Evolutionary conservation across 148 eudicot genomes (phyloP).

Genomic region (Rhododendron ovatum): DNA sequence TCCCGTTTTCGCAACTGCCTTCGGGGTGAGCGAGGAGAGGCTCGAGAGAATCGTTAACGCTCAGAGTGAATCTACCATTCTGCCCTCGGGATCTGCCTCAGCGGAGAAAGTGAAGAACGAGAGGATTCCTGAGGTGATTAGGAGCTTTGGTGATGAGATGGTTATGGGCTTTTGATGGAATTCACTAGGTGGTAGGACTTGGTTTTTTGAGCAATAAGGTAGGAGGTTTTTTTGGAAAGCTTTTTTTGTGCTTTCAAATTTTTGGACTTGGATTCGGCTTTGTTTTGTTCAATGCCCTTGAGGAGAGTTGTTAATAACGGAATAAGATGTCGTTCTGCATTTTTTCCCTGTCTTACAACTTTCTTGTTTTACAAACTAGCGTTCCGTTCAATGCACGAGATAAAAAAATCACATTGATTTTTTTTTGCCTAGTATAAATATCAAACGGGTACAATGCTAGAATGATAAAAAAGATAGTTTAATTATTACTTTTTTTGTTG

Average conservation of each 20-base stretch:
- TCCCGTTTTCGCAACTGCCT: slow-evolving; percentile 66
- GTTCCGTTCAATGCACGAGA: too few species aligned
- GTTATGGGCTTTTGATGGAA: slow-evolving; percentile 20
- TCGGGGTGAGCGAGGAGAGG: slow-evolving; percentile 55
- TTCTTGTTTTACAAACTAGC: background rate
- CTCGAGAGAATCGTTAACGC: slow-evolving; percentile 34
- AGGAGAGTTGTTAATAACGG: background rate
- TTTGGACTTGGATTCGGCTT: background rate
- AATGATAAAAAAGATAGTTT: too few species aligned
- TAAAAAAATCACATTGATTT: too few species aligned
- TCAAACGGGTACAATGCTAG: too few species aligned
- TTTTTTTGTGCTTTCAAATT: background rate
- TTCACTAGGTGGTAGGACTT: background rate
- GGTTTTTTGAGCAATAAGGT: background rate
- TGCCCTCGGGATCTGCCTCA: slow-evolving; percentile 55
- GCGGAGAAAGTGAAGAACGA: slow-evolving; percentile 7
- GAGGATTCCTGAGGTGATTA: slow-evolving; percentile 11
- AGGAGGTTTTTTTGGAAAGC: background rate
- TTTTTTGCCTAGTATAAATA: too few species aligned
- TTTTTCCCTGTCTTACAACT: background rate
- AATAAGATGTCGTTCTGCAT: background rate
- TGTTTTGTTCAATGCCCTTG: background rate
- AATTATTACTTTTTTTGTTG: too few species aligned
- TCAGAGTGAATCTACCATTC: slow-evolving; percentile 47
- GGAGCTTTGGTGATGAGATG: slow-evolving; percentile 28